Evolutionary conservation across 2,329 filamentous ascomycete species (phyloP).

Genomic region (Chaetomium sp.): DNA sequence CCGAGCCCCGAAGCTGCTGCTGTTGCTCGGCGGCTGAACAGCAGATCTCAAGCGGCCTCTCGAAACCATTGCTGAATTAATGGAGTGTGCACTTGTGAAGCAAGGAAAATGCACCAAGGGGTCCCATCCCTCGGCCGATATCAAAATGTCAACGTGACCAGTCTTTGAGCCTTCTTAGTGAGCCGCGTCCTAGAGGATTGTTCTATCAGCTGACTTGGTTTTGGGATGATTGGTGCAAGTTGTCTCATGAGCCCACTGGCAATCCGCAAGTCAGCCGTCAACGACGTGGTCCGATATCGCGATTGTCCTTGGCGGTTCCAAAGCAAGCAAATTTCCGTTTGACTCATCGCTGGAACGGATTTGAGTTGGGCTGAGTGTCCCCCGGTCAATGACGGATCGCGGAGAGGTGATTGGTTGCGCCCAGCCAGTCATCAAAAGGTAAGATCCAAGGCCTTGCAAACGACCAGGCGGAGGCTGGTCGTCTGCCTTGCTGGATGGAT

Average conservation of each 20-base stretch:
- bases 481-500: constrained; percentile 23
- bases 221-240: background rate
- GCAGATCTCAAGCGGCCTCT: background rate
- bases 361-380: constrained; percentile 10
- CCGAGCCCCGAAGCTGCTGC: constrained; percentile 5
- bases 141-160: constrained; percentile 4
- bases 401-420: constrained; percentile 3
- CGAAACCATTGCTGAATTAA: background rate
- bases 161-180: background rate
- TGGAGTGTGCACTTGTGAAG: background rate
- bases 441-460: background rate
- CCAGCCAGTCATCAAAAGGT: background rate
- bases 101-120: background rate
- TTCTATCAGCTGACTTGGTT: constrained; percentile 3
- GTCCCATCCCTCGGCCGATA: background rate
- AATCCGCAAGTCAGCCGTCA: background rate
- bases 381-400: background rate
- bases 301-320: constrained; percentile 5
- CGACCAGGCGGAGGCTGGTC: background rate
- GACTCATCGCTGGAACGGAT: constrained; percentile 25
- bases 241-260: background rate
- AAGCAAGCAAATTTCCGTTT: constrained; percentile 19
- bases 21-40: background rate
- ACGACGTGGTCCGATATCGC: constrained; percentile 29
- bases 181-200: background rate